Evolutionary conservation across 1,284 basidiomycete genomes (phyloP), one percentile per base, ranked within the genome.

Genomic region (Cutaneotrichosporon dermatis): DNA sequence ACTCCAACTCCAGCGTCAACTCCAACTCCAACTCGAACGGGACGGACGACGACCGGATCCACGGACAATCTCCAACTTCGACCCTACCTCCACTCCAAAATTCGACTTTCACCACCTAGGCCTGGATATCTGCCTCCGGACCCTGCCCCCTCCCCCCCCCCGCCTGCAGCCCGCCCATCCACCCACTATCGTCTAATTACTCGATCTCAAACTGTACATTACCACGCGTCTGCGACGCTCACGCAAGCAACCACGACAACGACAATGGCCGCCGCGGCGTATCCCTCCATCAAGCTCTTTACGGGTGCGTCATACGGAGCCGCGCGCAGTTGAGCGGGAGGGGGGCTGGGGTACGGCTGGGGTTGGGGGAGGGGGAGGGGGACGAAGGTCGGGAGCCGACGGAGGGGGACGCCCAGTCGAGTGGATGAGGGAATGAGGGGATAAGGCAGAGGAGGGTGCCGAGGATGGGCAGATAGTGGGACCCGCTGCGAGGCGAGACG

Each of bases 231-330:
- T 25, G 25, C 25, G 25, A 25, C 25, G 25, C 25, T 25, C 25
- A 25, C 25, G 25, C 25, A 25, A 25, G 25, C 25, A 25, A 25
- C 25, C 25, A 25, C 25, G 25, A 25, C 25, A 25, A 25, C 25
- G 25, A 25, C 25, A 25, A 49, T 49, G 46, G 33, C 46, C 12
- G 46, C 46, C 34, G 46, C 54, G 9, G 45, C 54, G 35, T 54
- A 76, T 55, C 75, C 77, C 58, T 70, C 73, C 69, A 92, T 96
- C 80, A 94, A 94, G 81, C 85, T 95, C 64, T 94, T 95, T 77
- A 85, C 90, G 60, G 92, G 92, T 92, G 65, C 67, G 39, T 25
- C 39, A 40, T 40, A 25, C 25, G 25, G 25, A 25, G 25, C 25
- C 25, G 39, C 39, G 39, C 39, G 87, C 80, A n/a, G 1, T 2